phyloP scores from a whole-genome alignment of 148 eudicot genomes.

The Hydrangea macrophylla region DNA sequence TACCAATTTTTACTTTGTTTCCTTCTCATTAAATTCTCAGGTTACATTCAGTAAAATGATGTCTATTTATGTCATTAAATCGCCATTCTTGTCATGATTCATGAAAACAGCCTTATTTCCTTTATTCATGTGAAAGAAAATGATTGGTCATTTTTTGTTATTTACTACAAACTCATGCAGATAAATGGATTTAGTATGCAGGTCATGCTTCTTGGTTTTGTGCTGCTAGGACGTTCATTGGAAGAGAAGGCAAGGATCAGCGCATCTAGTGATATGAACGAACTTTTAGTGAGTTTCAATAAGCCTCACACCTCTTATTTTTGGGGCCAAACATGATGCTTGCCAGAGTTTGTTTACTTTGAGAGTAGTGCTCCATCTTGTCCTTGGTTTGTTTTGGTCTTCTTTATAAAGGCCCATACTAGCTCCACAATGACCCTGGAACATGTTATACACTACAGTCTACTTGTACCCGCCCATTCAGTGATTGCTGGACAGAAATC shows the following conservation, averaged over 20 bases:
- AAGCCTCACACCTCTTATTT: background rate
- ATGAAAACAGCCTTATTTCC: background rate
- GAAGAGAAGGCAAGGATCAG: slow-evolving; percentile 86
- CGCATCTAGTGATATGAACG: slow-evolving; percentile 96
- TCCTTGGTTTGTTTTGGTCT: background rate
- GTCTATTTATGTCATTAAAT: background rate
- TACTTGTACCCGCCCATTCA: background rate
- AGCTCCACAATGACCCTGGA: background rate
- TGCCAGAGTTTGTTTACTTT: background rate
- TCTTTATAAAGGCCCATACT: background rate
- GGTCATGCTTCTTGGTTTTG: slow-evolving; percentile 99
- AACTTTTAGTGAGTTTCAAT: slow-evolving; percentile 62
- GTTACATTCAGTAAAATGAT: background rate
- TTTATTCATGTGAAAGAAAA: background rate
- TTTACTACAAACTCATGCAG: slow-evolving; percentile 19
- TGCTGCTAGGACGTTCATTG: slow-evolving; percentile 84
- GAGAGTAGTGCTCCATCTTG: background rate
- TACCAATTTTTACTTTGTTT: too few relatives aligned
- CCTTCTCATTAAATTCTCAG: background rate
- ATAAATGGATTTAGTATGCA: slow-evolving; percentile 65
- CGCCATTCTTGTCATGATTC: background rate
- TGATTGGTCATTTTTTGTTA: background rate
- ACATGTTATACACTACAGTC: background rate
- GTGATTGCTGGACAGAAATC: background rate
- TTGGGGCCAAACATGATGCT: background rate